Base-by-base conservation (phyloP, 2,329 filamentous ascomycete species). In the Akanthomyces muscarius region DNA sequence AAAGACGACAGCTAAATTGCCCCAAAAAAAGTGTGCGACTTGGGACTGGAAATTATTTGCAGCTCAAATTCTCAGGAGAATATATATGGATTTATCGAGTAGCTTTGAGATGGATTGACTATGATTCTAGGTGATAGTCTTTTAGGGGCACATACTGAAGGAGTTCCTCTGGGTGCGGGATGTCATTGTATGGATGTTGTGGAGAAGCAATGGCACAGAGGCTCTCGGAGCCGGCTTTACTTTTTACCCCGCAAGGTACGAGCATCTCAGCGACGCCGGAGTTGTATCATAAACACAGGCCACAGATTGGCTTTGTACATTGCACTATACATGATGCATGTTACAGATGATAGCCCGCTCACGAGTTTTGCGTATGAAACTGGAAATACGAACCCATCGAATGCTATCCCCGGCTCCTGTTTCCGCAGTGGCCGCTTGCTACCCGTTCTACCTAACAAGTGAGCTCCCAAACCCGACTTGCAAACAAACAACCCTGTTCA, bases 191-290 rank as follows among this genome's bases (percentile, higher is more conserved):
- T 5, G 25, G 44, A 38, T 30, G 28, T 42, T 59, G 18, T 42
- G 57, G 47, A 44, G 57, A 33, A 23, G 25, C 50, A 21, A 6
- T 13, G 21, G 45, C 23, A 16, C 3, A 41, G 42, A 21, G 47
- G n/a, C 36, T 33, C 16, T 61, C 59, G 51, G 59, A 61, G 48
- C 59, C 59, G 59, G 59, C 59, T 30, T 61, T 61, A 61, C 59
- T 61, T 54, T 61, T 61, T 30, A 55, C 59, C 59, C 59, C 50
- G n/a, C 59, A 30, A 55, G 42, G 33, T 36, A 30, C 28, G 28
- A 30, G 28, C 28, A 30, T 6, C 28, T 21, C 21, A 21, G 21
- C 28, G 28, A 4, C 4, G 4, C 28, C 6, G 28, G 28, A 30
- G 28, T 30, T 30, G 28, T 30, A 6, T 30, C 4, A 30, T 30